Conservation (phyloP, 768 basidiomycete genomes). For the Mycena kentingensis region DNA sequence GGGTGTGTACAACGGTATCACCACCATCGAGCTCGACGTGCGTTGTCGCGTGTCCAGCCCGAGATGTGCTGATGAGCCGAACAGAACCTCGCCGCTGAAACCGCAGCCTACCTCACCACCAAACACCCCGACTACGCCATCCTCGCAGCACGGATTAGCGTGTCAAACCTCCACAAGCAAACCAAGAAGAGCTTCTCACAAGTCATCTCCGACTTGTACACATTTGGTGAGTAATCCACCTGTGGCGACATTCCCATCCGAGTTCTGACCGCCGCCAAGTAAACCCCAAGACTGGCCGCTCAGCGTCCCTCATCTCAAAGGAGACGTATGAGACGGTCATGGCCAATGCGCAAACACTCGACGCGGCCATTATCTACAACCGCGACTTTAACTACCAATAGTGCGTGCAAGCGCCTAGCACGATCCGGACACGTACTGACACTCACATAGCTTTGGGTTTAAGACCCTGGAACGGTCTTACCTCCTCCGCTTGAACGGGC, state of each 20-base stretch:
- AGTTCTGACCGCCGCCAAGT: conserved; percentile 45
- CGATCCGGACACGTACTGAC: conserved; percentile 1
- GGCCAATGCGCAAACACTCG: conserved; percentile 77
- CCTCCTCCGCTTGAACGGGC: conserved; percentile 89
- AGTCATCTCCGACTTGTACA: conserved; percentile 88
- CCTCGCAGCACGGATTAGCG: conserved; percentile 96
- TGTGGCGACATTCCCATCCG: neutral
- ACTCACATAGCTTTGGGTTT: conserved; percentile 88
- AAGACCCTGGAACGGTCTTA: conserved; percentile 99
- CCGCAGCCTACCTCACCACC: conserved; percentile 95
- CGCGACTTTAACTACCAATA: conserved; percentile 98
- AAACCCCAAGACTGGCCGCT: conserved; percentile 90
- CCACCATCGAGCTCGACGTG: conserved; percentile 12
- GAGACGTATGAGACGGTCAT: conserved; percentile 82
- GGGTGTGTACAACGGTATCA: conserved; percentile 82
- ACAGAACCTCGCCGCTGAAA: conserved; percentile 94
- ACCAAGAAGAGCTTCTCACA: conserved; percentile 96
- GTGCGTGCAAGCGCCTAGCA: conserved; percentile 44
- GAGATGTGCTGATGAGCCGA: neutral
- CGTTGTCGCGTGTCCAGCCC: conserved; percentile 7
- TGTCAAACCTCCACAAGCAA: conserved; percentile 98
- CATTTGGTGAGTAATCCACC: conserved; percentile 64
- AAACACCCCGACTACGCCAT: conserved; percentile 98
- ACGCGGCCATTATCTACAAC: conserved; percentile 96
- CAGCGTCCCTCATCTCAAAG: conserved; percentile 90